phyloP scores from a whole-genome alignment of 352 stramenopile genomes.

The Phytophthora sansomeana region DNA sequence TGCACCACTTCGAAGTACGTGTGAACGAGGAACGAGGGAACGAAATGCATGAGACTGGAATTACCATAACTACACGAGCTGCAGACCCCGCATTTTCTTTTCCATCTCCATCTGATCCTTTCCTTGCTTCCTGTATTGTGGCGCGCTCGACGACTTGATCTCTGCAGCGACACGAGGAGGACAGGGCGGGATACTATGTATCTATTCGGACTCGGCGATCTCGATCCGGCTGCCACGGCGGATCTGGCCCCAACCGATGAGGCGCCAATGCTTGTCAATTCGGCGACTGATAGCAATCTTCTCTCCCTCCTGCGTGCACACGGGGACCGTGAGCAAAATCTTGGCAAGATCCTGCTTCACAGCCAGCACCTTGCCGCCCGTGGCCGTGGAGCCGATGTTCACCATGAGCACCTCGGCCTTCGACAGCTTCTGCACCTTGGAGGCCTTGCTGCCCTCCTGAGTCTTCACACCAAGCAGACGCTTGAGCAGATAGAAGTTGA shows the following conservation, averaged over 20 bases:
- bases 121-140: slow-evolving; percentile 32
- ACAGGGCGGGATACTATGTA: slow-evolving; percentile 42
- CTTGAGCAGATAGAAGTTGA: slow-evolving; percentile 99
- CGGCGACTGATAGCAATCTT: slow-evolving; percentile 99
- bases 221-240: slow-evolving; percentile 96
- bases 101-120: slow-evolving; percentile 45
- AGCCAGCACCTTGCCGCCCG: slow-evolving; percentile 95
- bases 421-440: slow-evolving; percentile 99
- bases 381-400: slow-evolving; percentile 99
- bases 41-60: slow-evolving; percentile 43
- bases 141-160: slow-evolving; percentile 29
- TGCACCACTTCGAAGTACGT: not conserved
- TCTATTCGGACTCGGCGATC: slow-evolving; percentile 89
- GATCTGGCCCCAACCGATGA: slow-evolving; percentile 99
- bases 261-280: slow-evolving; percentile 99
- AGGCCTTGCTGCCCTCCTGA: slow-evolving; percentile 98
- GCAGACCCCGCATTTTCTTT: slow-evolving; percentile 34
- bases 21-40: slow-evolving; percentile 18
- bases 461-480: slow-evolving; percentile 99
- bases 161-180: slow-evolving; percentile 26
- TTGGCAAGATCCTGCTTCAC: slow-evolving; percentile 99
- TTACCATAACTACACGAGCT: slow-evolving; percentile 49
- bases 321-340: slow-evolving; percentile 98
- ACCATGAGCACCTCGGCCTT: slow-evolving; percentile 99
- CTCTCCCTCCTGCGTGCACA: slow-evolving; percentile 99